Base-by-base conservation (phyloP, 2,329 filamentous ascomycete species). In the Aureobasidium uvarum region DNA sequence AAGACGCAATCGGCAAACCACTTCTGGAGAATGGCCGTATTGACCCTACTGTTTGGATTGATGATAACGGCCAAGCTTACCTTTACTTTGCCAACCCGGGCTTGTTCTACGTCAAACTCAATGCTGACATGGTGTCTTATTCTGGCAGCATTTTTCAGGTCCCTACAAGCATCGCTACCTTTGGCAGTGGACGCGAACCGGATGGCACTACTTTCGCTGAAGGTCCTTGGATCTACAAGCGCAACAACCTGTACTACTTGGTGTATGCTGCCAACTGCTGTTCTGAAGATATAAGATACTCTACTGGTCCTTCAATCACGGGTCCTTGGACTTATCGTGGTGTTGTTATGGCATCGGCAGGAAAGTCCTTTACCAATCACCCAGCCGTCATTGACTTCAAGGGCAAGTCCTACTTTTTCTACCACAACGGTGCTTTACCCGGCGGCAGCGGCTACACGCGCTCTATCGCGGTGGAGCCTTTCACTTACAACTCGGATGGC, bases 251-350 rank as follows among this genome's bases (percentile, higher is more conserved):
- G 4, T 66, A 58, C 41, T 66, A 66, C 46, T 31, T 62, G 36
- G 46, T 66, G 18, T 66, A 66, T 45, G 64, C 64, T 1, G 56
- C 55, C n/a, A 62, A 62, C 55, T 66, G 64, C 64, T 55, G 51
- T 23, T 38, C 51, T 3, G 51, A 55, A 39, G 33, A 55, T 23
- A 55, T 66, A 2, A 23, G 55, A 38, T 66, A 66, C 48, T 56
- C 55, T 33, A 66, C 64, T 16, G 64, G 55, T 3, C 38, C 55
- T 23, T 62, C 64, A 13, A 46, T 58, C 33, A 56, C 52, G 5
- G 64, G 64, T 31, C 64, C 64, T 16, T 66, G 64, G 64, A 66
- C 64, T n/a, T 66, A 66, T 43, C 64, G 64, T 25, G 64, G 64
- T 33, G 52, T 58, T 25, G 59, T 66, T 28, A 56, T 66, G 55